Base-by-base conservation (phyloP, 495 filamentous ascomycete species). In the Podospora pseudocomata region DNA sequence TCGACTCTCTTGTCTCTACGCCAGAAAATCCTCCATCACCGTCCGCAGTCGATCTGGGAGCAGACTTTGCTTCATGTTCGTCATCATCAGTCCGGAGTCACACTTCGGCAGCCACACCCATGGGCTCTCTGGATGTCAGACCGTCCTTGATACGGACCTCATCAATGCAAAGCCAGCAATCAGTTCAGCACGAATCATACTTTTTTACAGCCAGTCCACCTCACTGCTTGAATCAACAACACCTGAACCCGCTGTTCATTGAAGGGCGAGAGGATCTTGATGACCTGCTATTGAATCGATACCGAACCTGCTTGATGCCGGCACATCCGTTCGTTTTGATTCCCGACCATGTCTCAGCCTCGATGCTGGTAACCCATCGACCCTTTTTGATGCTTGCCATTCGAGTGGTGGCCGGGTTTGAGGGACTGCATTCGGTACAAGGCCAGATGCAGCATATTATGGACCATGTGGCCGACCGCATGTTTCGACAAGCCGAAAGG, bases 401-500 rank as follows among this genome's bases (percentile, higher is more conserved):
- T 49, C 67, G 78, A 61, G 79, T 81, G 63, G 78, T 82, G 9
- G 69, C 81, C 6, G 80, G 75, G 0, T 78, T 79, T 57, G 71
- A 73, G 3, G 74, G 78, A 65, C 67, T 83, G 53, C 77, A 74
- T 6, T 77, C 79, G 34, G 77, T 82, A 72, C 70, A 77, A 11
- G 72, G 63, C 20, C 74, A 81, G 63, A 79, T 79, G 28, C 73
- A 68, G 18, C 75, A 75, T 39, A 69, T 84, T 27, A 80, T 82
- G 68, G 76, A 71, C 65, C 72, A 76, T 54, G 69, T 83, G 61
- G 69, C 79, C 26, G 77, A 80, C 28, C 76, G 77, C 26, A 80
- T 86, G 74, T 70, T 85, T 16, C 66, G 85, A 63, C 77, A 79
- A 44, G 78, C 78, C 5, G 80, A 85, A 57, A 73, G 81, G 19